Evolutionary conservation across 768 basidiomycete genomes (phyloP).

Genomic region (Termitomyces sp.): DNA sequence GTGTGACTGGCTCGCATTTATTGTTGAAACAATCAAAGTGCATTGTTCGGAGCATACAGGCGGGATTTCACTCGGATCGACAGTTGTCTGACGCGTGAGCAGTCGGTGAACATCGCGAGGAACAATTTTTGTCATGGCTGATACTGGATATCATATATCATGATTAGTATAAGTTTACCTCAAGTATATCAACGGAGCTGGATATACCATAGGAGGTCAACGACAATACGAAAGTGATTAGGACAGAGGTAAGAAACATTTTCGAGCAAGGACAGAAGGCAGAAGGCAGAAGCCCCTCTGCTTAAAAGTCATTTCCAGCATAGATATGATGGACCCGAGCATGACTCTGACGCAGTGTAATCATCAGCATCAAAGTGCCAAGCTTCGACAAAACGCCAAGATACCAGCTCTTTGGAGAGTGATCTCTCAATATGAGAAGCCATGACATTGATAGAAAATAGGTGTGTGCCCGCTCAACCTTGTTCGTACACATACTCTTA

Average conservation of each 20-base stretch:
- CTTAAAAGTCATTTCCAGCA: background rate
- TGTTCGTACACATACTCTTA: background rate
- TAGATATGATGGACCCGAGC: background rate
- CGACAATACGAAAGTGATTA: background rate
- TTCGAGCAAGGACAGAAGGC: background rate
- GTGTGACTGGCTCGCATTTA: background rate
- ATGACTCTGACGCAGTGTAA: background rate
- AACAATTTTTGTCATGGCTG: background rate
- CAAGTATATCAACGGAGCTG: background rate
- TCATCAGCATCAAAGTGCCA: too few species aligned
- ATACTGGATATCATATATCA: background rate
- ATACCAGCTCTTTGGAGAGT: too few species aligned
- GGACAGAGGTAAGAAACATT: background rate
- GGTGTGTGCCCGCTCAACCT: background rate
- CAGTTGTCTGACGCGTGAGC: background rate
- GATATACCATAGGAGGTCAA: background rate
- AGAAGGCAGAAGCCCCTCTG: background rate
- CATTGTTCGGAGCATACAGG: constrained; percentile 1
- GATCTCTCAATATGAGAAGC: background rate
- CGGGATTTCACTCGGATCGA: constrained; percentile 7
- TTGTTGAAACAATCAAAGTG: background rate
- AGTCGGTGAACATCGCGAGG: constrained; percentile 4
- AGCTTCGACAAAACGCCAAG: too few species aligned
- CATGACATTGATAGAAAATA: background rate
- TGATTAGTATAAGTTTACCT: background rate